Base-by-base conservation (phyloP, 495 filamentous ascomycete genomes). In the Entonaema liquescens region DNA sequence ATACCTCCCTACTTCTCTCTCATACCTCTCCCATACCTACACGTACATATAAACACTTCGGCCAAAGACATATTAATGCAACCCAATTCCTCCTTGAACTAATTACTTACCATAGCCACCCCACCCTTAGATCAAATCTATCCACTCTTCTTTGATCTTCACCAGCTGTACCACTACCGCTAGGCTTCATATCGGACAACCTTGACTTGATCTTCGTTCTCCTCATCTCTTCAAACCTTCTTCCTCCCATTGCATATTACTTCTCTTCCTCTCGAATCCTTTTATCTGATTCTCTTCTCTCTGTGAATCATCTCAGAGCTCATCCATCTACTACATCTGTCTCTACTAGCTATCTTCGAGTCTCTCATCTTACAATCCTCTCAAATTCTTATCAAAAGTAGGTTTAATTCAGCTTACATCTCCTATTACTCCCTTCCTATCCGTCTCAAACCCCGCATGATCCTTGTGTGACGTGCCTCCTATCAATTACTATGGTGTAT, bases 81-180 rank as follows among this genome's bases (percentile, higher is more conserved):
- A 72, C 70, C 70, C 70, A 72, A 72, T 56, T 68, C 40, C 49
- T 72, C 49, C 47, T 50, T 56, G 62, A 58, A 71, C 68, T 67
- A 71, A 67, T 66, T 63, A 67, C 23, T 25, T 50, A 56, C 40
- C 64, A 61, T 19, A 56, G 25, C 56, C 64, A 72, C 70, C 70
- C 64, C 60, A 65, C 60, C 70, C 44, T 40, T 23, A 64, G 9
- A 55, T 59, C 42, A n/a, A 57, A 17, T 57, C 25, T 47, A 57
- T 42, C 70, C 70, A 72, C 65, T 55, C 64, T 71, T 71, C 59
- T 63, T 67, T 58, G 33, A 52, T 52, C 59, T 26, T 64, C 35
- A 67, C 25, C 40, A 59, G 19, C 59, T 67, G 63, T 67, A 67
- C 63, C 26, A 67, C 63, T 59, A 63, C 58, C 36, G 35, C 54